Evolutionary conservation across 1,139 yeast genomes (phyloP), one percentile per base, ranked within the genome.

Genomic region (Blastobotrys buckinghamii): DNA sequence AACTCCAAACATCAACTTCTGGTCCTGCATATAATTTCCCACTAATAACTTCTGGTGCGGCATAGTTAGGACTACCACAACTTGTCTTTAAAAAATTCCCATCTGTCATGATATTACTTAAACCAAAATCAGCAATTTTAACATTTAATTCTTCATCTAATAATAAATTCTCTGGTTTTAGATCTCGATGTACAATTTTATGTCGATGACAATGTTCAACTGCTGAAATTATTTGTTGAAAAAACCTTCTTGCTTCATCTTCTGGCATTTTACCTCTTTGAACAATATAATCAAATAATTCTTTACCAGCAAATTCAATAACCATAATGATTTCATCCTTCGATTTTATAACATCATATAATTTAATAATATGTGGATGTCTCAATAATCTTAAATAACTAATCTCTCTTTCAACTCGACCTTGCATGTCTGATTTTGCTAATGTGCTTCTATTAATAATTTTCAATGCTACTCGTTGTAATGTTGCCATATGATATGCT

Each of bases 1-100:
- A 85, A 0, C 96, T 86, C 99, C 99, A 94, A 47, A 94, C 97
- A 66, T 94, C 98, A 45, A 92, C 98, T 69, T 92, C 98, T 2
- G 97, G 97, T 5, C 98, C 98, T 1, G 97, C 98, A 62, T 92
- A 92, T 51, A 92, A 75, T 65, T 94, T 90, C 42, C 98, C 98
- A 57, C 94, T 82, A 53, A 92, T 92, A 43, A 92, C 97, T 68
- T 92, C 98, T 0, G 98, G 98, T 0, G 98, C 98, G 1, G 98
- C 98, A 64, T 92, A 92, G 64, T 92, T 90, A 47, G 98, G 97
- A 13, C 96, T 86, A 1, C 98, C 98, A 72, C 98, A 92, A 61
- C 92, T 81, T 1, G 98, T 92, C 65, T 90, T 92, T 63, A 92
- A 75, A 62, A 92, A 92, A 65, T 92, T 92, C 51, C 98, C 98